phyloP scores from a whole-genome alignment of 441 rosid genomes.

The Adansonia rubrostipa region DNA sequence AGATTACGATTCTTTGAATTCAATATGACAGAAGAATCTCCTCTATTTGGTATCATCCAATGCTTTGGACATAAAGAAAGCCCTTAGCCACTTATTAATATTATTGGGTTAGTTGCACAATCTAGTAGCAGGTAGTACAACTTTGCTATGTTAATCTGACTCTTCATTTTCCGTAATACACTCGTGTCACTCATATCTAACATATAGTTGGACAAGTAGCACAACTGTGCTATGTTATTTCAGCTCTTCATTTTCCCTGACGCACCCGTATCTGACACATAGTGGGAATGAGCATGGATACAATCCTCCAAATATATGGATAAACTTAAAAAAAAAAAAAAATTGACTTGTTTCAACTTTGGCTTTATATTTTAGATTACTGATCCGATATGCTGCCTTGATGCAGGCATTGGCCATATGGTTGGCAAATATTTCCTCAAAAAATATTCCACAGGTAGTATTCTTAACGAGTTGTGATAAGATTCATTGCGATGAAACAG shows the following conservation, averaged over 20 bases:
- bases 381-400: not conserved
- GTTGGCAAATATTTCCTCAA: constrained; percentile 45
- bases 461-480: not conserved
- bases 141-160: not conserved
- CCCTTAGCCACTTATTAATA: not conserved
- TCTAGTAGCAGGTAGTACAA: not conserved
- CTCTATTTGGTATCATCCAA: not conserved
- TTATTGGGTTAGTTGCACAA: not conserved
- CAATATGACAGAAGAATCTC: not conserved
- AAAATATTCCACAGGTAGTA: constrained; percentile 59
- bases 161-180: too few relatives aligned
- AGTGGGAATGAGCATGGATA: not conserved
- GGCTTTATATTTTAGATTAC: not conserved
- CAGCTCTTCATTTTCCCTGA: too few relatives aligned
- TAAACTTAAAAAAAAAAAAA: too few relatives aligned
- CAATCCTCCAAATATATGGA: too few relatives aligned
- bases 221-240: not conserved
- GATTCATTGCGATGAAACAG: not conserved
- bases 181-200: too few relatives aligned
- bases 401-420: constrained; percentile 43
- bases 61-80: not conserved
- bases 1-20: not conserved
- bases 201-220: not conserved
- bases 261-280: not conserved
- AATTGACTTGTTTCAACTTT: not conserved